A percentile compares a stretch with the other conserved stretches of the same genome.
phyloP scores from a whole-genome alignment of 176 grass and related monocot genomes.

The Musa acuminata region DNA sequence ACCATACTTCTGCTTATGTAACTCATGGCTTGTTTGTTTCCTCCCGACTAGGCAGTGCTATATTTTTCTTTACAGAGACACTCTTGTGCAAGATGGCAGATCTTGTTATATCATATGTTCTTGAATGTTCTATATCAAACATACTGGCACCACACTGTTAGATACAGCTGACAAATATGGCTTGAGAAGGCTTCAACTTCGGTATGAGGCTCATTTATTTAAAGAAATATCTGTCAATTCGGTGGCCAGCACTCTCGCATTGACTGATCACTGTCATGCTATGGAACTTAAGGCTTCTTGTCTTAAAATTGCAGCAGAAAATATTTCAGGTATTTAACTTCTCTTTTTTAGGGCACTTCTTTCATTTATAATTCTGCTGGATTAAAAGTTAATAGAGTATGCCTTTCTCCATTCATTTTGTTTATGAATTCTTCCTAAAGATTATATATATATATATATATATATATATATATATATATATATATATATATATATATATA shows the following conservation, averaged over 20 bases:
- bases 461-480: no score
- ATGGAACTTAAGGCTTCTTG: slow-evolving; percentile 17
- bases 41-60: slow-evolving; percentile 6
- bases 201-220: slow-evolving; percentile 16
- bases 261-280: slow-evolving; percentile 14
- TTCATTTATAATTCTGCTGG: background rate
- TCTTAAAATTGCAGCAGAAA: slow-evolving; percentile 17
- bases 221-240: slow-evolving; percentile 8
- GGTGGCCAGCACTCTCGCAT: slow-evolving; percentile 8
- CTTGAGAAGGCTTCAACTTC: slow-evolving; percentile 14
- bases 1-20: no score
- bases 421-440: background rate
- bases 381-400: background rate
- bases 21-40: no score
- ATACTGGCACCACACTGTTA: slow-evolving; percentile 10
- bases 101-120: background rate
- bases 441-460: background rate
- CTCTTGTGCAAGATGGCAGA: background rate
- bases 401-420: background rate
- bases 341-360: background rate
- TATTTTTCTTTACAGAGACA: slow-evolving; percentile 23
- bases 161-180: slow-evolving; percentile 15
- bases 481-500: background rate
- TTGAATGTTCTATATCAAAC: background rate
- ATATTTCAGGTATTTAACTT: slow-evolving; percentile 2